Evolutionary conservation across 441 rosid genomes (phyloP).

Genomic region (Euphorbia schlechtendalii): DNA sequence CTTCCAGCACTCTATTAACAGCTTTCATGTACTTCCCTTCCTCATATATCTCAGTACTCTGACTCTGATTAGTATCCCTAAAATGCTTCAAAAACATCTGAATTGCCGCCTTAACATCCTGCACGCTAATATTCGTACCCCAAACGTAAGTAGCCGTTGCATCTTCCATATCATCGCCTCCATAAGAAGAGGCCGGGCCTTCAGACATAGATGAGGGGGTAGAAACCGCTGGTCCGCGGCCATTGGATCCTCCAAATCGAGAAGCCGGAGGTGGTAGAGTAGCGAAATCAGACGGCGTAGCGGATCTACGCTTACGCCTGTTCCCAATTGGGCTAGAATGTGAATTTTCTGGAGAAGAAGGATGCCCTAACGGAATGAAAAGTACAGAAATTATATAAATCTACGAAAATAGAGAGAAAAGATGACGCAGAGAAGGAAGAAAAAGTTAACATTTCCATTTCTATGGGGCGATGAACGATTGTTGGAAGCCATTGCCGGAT

Average conservation of each 20-base stretch:
- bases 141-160: constrained; percentile 76
- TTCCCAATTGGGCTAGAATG: constrained; percentile 59
- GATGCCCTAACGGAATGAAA: constrained; percentile 38
- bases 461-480: constrained; percentile 41
- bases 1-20: constrained; percentile 62
- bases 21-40: constrained; percentile 86
- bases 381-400: neutral
- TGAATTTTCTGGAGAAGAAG: constrained; percentile 69
- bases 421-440: neutral
- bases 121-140: constrained; percentile 95
- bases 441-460: constrained; percentile 37
- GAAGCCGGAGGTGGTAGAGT: constrained; percentile 50
- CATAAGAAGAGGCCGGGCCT: constrained; percentile 51
- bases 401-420: neutral
- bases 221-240: constrained; percentile 35
- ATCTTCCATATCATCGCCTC: constrained; percentile 57
- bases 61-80: constrained; percentile 42
- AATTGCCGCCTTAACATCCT: constrained; percentile 78
- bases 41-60: constrained; percentile 37
- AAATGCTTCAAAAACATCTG: constrained; percentile 84
- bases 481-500: constrained; percentile 64
- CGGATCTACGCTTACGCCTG: constrained; percentile 19
- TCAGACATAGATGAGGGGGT: constrained; percentile 29
- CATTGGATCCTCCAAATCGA: constrained; percentile 28
- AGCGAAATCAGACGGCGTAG: constrained; percentile 42